A percentile compares a stretch with the other conserved stretches of the same genome.
Conservation (phyloP, 2,329 filamentous ascomycete species). For the Pseudopyricularia cyperi region DNA sequence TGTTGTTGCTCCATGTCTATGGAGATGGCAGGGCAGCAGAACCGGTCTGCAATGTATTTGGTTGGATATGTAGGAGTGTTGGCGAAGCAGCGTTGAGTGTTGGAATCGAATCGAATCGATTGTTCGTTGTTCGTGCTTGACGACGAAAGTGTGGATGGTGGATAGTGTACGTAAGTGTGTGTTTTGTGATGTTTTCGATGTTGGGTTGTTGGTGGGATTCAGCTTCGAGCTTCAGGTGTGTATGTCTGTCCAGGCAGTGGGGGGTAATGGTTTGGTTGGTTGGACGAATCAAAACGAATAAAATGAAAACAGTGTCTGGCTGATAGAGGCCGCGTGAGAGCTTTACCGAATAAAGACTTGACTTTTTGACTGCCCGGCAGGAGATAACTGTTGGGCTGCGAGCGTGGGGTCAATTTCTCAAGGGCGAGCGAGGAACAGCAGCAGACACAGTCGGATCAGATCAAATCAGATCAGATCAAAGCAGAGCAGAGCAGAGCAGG, state of each 20-base stretch:
- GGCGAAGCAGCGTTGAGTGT: neutral
- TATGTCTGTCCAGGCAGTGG: conserved; percentile 1
- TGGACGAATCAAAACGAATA: no score
- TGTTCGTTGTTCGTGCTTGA: neutral
- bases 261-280: no score
- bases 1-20: conserved; percentile 54
- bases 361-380: no score
- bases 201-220: neutral
- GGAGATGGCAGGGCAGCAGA: neutral
- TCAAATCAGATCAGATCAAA: no score
- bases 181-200: neutral
- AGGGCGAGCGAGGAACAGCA: neutral
- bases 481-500: no score
- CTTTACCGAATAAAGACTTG: neutral
- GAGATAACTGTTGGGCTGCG: neutral
- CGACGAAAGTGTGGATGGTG: neutral
- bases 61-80: neutral
- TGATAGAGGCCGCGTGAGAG: neutral
- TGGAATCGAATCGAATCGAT: neutral
- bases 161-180: neutral
- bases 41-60: neutral
- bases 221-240: conserved; percentile 1
- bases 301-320: neutral
- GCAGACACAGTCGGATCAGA: no score
- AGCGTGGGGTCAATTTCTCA: neutral